Base-by-base conservation (phyloP, 441 rosid genomes). In the Gossypium gossypioides region DNA sequence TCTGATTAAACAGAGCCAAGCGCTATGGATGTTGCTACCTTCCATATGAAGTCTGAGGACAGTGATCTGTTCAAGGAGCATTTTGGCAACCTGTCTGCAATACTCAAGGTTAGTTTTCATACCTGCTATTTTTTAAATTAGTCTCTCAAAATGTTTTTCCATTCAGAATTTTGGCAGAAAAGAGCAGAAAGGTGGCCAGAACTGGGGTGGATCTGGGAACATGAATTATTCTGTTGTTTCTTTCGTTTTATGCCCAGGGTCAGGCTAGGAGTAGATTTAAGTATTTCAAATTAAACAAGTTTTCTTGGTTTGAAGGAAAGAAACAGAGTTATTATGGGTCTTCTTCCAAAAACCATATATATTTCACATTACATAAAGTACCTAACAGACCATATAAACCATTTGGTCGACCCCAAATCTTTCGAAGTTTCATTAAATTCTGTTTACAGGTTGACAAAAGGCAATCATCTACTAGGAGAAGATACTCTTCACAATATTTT, bases 401-500 rank as follows among this genome's bases (percentile, higher is more conserved):
- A n/a, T 34, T 37, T 34, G 25, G 13, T 34, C 40, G 27, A 61
- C n/a, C 1, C n/a, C 48, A 61, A 34, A 61, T 32, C 24, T 61
- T 34, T 61, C 6, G 8, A 34, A 6, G 19, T 58, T 50, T 46
- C 7, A 24, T 66, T 46, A 24, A 12, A n/a, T 50, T 68, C 50
- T 72, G 42, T 74, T 74, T 79, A 46, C 80, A 91, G 92, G 65
- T 72, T 58, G 84, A 78, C 57, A 76, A 63, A 18, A 75, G 71
- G 69, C 83, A 80, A 59, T 77, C 85, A 76, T 74, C 82, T 46
- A 78, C 75, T 56, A 76, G 81, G 75, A 86, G 83, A 83, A 84
- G 87, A 75, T 83, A 81, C 72, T 88, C 93, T 67, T 78, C 87
- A 55, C 86, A 72, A 56, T 91, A 80, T 73, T 77, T 81, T 32